Evolutionary conservation across 208 protist species (phyloP).

Genomic region (Polymyxa betae): DNA sequence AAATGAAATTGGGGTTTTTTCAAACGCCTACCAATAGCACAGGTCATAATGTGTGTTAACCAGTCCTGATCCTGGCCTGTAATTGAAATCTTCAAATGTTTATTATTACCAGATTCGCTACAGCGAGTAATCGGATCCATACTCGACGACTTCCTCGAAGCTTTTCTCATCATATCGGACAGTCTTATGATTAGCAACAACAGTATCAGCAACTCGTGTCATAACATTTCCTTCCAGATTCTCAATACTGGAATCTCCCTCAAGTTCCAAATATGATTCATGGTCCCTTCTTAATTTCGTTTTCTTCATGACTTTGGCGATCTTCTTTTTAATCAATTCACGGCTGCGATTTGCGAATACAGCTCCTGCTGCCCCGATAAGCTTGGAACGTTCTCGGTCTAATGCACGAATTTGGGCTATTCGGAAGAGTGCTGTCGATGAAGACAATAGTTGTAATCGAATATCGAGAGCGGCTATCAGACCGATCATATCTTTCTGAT

Average conservation of each 20-base stretch:
- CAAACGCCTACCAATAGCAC: too few relatives aligned
- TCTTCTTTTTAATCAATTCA: slow-evolving; percentile 4
- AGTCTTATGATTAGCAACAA: neutral
- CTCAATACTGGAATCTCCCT: neutral
- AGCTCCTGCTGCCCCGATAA: neutral
- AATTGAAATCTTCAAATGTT: too few relatives aligned
- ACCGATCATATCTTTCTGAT: slow-evolving; percentile 13
- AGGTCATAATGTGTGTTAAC: too few relatives aligned
- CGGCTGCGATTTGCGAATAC: neutral
- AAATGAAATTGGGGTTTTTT: too few relatives aligned
- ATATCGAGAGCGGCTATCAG: neutral
- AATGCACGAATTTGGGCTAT: slow-evolving; percentile 1
- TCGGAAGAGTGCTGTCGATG: neutral
- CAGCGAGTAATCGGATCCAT: slow-evolving; percentile 42
- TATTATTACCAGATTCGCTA: too few relatives aligned
- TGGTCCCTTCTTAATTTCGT: neutral
- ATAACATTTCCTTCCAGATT: slow-evolving; percentile 17
- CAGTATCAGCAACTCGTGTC: neutral
- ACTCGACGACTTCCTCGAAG: neutral
- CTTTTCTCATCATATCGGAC: neutral
- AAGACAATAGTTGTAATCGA: neutral
- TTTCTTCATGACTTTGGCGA: neutral
- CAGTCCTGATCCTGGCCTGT: too few relatives aligned
- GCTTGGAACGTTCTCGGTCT: slow-evolving; percentile 34
- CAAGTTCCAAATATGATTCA: neutral